Evolutionary conservation across 192 early-diverging fungal genomes (phyloP), one percentile per base, ranked within the genome.

Genomic region (Coemansia sp.): DNA sequence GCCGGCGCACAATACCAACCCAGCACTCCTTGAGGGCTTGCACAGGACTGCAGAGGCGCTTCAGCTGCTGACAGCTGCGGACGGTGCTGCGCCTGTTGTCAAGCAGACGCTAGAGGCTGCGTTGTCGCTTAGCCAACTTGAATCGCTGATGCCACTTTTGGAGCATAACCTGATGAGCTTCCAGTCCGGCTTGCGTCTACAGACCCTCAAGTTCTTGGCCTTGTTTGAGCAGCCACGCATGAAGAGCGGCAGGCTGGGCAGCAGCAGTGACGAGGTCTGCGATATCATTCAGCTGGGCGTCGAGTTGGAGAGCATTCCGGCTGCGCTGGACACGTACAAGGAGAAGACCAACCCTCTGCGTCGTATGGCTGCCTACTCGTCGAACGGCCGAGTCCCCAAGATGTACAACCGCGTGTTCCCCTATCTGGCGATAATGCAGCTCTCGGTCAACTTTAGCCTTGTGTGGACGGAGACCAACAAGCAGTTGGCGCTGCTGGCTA

Each of bases 321-420:
- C 87, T 22, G 87, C 82, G 0, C 71, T 97, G 7, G 86, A 87
- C 16, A 81, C 88, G 16, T 88, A 87, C 74, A 92, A 95, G 69
- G 94, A 98, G 31, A 95, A 93, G 67, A 79, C 89, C 7, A 88
- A 93, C 71, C 83, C 88, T 11, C 83, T 99, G 57, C 88, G 92
- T 50, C 88, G 86, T 22, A 76, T 98, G 63, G 85, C 89, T 34
- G 82, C 88, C 3, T 80, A 96, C 33, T 73, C 91, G 5, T 70
- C 78, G 8, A 87, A 87, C 44, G 81, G 87, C 16, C 81, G 87
- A 38, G 60, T 94, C 16, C 93, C 96, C 1, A 84, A 85, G 44
- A 57, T 90, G n/a, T 97, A 94, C 85, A 85, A 90, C 31, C 85
- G 87, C 18, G 84, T 90, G 24, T 84, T 90, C 62, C 88, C 88